phyloP scores from a whole-genome alignment of 495 filamentous ascomycete species.

The Lepidopterella palustris region DNA sequence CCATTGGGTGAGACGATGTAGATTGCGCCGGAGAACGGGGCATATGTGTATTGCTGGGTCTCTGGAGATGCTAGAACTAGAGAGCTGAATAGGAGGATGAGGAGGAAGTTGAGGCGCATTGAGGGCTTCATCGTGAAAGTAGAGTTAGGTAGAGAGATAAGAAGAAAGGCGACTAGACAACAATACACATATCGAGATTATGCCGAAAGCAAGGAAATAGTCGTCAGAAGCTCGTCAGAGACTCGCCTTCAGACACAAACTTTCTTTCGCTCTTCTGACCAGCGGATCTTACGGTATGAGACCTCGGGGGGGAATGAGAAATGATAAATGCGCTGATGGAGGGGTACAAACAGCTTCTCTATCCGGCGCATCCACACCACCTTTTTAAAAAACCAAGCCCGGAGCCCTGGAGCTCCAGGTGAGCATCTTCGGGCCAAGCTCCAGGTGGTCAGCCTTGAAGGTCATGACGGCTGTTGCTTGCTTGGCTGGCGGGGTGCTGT shows the following conservation, averaged over 20 bases:
- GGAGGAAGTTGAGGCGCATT: not conserved
- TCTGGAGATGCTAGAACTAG: slow-evolving; percentile 2
- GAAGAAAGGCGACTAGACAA: not conserved
- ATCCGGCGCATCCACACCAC: not conserved
- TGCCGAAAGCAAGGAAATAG: not conserved
- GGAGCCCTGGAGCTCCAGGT: slow-evolving; percentile 8
- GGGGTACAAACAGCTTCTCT: not conserved
- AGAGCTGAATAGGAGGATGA: not conserved
- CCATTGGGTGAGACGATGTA: slow-evolving; percentile 29
- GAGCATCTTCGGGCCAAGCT: slow-evolving; percentile 6
- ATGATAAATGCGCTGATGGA: not conserved
- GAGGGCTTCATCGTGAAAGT: not conserved
- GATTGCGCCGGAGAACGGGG: slow-evolving; percentile 30
- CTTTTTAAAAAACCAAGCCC: slow-evolving; percentile 1
- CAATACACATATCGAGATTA: not conserved
- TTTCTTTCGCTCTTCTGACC: not conserved
- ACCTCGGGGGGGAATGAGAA: too few relatives aligned
- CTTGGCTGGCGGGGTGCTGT: slow-evolving; percentile 1
- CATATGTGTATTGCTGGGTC: slow-evolving; percentile 19
- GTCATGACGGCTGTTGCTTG: slow-evolving; percentile 16
- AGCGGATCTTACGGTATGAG: too few relatives aligned
- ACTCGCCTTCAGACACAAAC: not conserved
- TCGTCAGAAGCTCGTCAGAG: not conserved
- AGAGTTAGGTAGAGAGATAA: not conserved
- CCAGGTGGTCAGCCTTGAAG: slow-evolving; percentile 19